These are phyloP conservation scores for Schizophyllum amplum DNA, from an alignment of 1,284 basidiomycete genomes.

Conservation along the genomic window DNA sequence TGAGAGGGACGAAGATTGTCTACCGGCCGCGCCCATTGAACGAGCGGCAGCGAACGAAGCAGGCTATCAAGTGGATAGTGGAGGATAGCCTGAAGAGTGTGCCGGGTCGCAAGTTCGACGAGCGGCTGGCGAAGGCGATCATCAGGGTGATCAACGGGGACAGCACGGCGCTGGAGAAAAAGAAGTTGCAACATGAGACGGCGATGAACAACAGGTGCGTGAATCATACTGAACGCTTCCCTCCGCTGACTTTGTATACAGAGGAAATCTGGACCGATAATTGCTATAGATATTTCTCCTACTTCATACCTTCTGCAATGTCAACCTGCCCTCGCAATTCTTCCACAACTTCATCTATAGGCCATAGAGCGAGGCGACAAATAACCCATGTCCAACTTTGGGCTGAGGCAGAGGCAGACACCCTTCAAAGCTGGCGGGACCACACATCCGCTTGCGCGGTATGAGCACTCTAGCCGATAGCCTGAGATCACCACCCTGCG, in stretches of 20 bases:
- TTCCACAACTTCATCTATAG: too few relatives aligned
- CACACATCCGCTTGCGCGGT: too few relatives aligned
- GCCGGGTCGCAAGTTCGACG: constrained; percentile 46
- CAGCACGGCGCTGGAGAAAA: constrained; percentile 46
- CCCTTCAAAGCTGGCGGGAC: too few relatives aligned
- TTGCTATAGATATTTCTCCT: background rate
- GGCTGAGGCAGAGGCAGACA: too few relatives aligned
- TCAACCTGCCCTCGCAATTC: too few relatives aligned
- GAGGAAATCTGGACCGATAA: background rate
- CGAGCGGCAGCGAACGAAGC: constrained; percentile 69
- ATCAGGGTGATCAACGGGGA: constrained; percentile 58
- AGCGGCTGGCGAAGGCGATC: constrained; percentile 70
- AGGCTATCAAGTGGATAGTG: constrained; percentile 62
- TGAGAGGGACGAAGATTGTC: constrained; percentile 48
- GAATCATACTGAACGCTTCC: background rate
- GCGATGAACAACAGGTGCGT: constrained; percentile 80
- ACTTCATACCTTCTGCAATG: too few relatives aligned
- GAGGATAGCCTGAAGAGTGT: constrained; percentile 41
- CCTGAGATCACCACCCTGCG: too few relatives aligned
- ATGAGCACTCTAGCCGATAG: too few relatives aligned
- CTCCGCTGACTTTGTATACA: background rate
- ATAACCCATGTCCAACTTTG: too few relatives aligned
- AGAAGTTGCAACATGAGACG: constrained; percentile 56
- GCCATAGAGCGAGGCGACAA: too few relatives aligned
- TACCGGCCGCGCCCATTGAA: constrained; percentile 60